Percentiles rank a stretch among this genome's conserved stretches.
Evolutionary conservation across 805 yeast genomes (phyloP).

Genomic region (Sugiyamaella americana): DNA sequence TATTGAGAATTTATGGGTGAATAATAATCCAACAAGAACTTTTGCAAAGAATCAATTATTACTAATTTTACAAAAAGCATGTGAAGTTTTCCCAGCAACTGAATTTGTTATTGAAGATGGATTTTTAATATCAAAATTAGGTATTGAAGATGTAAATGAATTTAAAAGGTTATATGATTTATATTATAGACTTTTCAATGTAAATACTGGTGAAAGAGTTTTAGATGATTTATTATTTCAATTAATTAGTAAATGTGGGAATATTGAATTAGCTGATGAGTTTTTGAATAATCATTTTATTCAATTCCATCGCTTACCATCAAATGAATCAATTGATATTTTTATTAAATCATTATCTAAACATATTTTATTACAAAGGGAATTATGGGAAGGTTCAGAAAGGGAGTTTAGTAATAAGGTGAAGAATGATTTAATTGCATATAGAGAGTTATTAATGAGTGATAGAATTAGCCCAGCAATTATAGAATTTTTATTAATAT

Average conservation of each 20-base stretch:
- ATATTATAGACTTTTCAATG: slow-evolving; percentile 17
- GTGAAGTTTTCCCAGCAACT: slow-evolving; percentile 23
- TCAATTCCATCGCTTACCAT: slow-evolving; percentile 11
- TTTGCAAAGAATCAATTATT: slow-evolving; percentile 24
- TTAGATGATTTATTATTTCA: slow-evolving; percentile 25
- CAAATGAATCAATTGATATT: slow-evolving; percentile 20
- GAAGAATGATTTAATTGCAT: slow-evolving; percentile 13
- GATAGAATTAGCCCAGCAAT: slow-evolving; percentile 21
- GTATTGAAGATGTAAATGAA: slow-evolving; percentile 23
- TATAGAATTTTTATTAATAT: slow-evolving; percentile 24
- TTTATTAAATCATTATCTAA: slow-evolving; percentile 20
- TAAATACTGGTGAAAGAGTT: neutral
- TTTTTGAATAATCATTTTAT: slow-evolving; percentile 11
- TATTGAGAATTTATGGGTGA: slow-evolving; percentile 25
- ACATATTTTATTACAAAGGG: slow-evolving; percentile 16
- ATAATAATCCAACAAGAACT: slow-evolving; percentile 18
- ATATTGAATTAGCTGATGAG: slow-evolving; percentile 20
- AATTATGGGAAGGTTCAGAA: slow-evolving; percentile 14
- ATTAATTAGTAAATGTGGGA: slow-evolving; percentile 24
- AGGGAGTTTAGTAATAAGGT: slow-evolving; percentile 18
- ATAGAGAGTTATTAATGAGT: slow-evolving; percentile 17
- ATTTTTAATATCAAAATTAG: slow-evolving; percentile 20
- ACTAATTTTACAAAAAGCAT: slow-evolving; percentile 21
- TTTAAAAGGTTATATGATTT: slow-evolving; percentile 22
- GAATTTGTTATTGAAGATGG: slow-evolving; percentile 12